Base-by-base conservation (phyloP, 768 basidiomycete species). In the Mycena epipterygia region DNA sequence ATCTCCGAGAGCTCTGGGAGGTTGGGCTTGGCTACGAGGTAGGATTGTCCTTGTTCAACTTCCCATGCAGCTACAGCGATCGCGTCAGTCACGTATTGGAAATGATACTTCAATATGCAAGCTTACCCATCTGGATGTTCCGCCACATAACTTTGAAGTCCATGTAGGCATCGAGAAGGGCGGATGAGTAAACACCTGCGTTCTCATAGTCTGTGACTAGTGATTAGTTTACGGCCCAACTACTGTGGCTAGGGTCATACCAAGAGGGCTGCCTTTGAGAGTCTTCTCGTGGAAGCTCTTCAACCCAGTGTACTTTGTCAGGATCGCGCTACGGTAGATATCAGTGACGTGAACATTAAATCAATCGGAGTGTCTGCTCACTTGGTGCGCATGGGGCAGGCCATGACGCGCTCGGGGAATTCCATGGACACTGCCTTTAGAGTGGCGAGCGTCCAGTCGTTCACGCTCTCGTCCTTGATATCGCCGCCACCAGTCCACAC, bases 81-180 rank as follows among this genome's bases (percentile, higher is more conserved):
- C 48, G 48, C 16, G 25, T 49, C 16, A 49, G 48, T 49, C 25
- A 25, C 48, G 48, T 9, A n/a, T n/a, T n/a, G n/a, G n/a, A n/a
- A 49, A 49, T n/a, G n/a, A 49, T 49, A 49, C 30, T 32, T 61
- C 42, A 35, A 32, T 44, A 3, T 6, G 17, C 30, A 9, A 8
- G 11, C 55, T 29, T 57, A 48, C 42, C 59, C 30, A 32, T 25
- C 42, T 61, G 59, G 30, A 61, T 61, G 17, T 61, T 35, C 25
- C 57, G 57, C 57, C 57, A 59, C 57, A 59, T 59, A 39, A 59
- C 57, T 59, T 59, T 59, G 39, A 23, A 61, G 46, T 61, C 59
- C 59, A 61, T 61, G 59, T 61, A 61, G 19, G 59, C 59, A 30
- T 61, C 42, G 59, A 61, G 59, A 48, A 61, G 59, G 25, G 59